These are phyloP conservation scores for Ascochyta koolunga DNA, from an alignment of 2,329 filamentous ascomycete species.

Conservation along the genomic window DNA sequence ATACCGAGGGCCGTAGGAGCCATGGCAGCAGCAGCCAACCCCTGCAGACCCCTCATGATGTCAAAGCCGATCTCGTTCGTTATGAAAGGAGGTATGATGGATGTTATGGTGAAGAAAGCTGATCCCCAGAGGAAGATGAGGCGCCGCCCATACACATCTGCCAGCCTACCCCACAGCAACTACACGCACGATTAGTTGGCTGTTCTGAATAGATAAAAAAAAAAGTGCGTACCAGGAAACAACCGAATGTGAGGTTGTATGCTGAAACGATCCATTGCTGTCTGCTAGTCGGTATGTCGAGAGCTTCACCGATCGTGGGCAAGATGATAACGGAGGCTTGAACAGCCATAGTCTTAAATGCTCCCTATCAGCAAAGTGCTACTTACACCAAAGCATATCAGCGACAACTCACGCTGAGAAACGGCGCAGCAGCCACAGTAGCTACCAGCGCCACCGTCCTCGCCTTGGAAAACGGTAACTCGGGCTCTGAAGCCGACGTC, in stretches of 20 bases:
- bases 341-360: conserved; percentile 60
- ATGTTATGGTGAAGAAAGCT: conserved; percentile 65
- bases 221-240: conserved; percentile 58
- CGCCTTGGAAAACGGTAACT: conserved; percentile 39
- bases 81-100: conserved; percentile 67
- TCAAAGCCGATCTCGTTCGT: conserved; percentile 72
- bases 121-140: conserved; percentile 69
- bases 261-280: conserved; percentile 72
- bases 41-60: conserved; percentile 69
- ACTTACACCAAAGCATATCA: too few species aligned
- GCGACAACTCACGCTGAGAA: conserved; percentile 41
- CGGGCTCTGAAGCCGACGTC: conserved; percentile 11
- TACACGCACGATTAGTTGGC: conserved; percentile 5
- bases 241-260: conserved; percentile 70
- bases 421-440: conserved; percentile 36
- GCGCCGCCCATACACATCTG: conserved; percentile 70
- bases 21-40: conserved; percentile 71
- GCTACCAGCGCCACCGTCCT: conserved; percentile 38
- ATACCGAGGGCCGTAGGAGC: conserved; percentile 75
- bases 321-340: conserved; percentile 68
- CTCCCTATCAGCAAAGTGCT: too few species aligned
- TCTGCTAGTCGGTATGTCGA: conserved; percentile 63
- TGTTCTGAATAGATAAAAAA: not conserved
- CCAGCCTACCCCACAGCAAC: conserved; percentile 70
- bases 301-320: conserved; percentile 63